Percentiles rank a stretch among this genome's conserved stretches.
phyloP scores from a whole-genome alignment of 2,329 filamentous ascomycete species.

The Pseudogymnoascus sp. region DNA sequence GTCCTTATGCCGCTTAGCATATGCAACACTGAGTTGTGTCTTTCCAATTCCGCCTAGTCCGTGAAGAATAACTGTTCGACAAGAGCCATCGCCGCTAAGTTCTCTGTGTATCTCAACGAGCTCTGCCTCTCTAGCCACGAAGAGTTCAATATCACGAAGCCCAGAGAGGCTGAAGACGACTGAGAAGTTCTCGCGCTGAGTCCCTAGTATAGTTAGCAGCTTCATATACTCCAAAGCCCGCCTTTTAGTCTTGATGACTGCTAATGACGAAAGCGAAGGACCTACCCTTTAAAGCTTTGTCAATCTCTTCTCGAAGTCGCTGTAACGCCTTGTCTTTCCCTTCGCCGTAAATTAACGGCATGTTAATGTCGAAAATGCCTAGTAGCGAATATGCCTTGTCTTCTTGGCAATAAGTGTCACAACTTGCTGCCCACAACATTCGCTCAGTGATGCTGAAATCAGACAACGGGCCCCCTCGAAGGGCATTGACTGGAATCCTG shows the following conservation, averaged over 20 bases:
- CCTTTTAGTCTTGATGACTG: too few relatives aligned
- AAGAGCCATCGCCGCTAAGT: too few relatives aligned
- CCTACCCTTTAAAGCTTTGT: constrained; percentile 10
- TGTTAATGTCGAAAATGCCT: constrained; percentile 38
- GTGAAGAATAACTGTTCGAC: too few relatives aligned
- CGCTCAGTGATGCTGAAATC: constrained; percentile 15
- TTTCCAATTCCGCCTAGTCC: too few relatives aligned
- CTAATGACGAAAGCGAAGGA: too few relatives aligned
- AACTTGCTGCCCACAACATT: constrained; percentile 34
- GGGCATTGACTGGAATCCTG: constrained; percentile 14
- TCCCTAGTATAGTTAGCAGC: too few relatives aligned
- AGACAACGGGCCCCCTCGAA: constrained; percentile 14
- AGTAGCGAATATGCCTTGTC: constrained; percentile 40
- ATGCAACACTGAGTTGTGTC: background rate
- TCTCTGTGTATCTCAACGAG: too few relatives aligned
- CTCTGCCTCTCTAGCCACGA: too few relatives aligned
- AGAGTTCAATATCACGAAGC: too few relatives aligned
- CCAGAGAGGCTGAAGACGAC: too few relatives aligned
- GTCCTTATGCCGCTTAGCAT: constrained; percentile 16
- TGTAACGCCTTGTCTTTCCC: constrained; percentile 27
- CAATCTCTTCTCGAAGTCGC: constrained; percentile 31
- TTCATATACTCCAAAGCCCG: too few relatives aligned
- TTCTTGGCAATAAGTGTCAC: constrained; percentile 31
- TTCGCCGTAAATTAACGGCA: constrained; percentile 39
- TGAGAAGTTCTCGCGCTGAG: too few relatives aligned